Base-by-base conservation (phyloP, 495 filamentous ascomycete genomes). In the Tuber magnatum region DNA sequence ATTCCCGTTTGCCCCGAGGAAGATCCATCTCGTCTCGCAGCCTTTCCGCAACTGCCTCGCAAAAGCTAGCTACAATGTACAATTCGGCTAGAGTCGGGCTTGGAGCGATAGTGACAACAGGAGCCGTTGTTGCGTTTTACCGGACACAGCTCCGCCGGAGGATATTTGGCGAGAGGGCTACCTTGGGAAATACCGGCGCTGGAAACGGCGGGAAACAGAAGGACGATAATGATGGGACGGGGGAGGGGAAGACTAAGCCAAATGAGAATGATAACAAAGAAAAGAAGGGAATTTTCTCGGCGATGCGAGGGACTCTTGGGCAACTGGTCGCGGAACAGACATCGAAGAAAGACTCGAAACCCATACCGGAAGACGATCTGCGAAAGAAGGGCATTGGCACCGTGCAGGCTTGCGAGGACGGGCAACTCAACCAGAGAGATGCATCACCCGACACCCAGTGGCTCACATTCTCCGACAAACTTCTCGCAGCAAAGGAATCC, bases 381-480 rank as follows among this genome's bases (percentile, higher is more conserved):
- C 72, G 61, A 12, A 4, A 46, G 32, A 69, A 71, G 48, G 68
- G 75, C 18, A 51, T 24, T 24, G 71, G 74, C 71, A 14, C 43
- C 24, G 74, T 40, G 10, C 56, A 18, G 16, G 43, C 43, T 8
- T 32, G 56, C 32, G 56, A 71, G 24, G n/a, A 28, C 70, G 46
- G 42, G 22, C 48, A 44, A 22, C 70, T 68, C 35, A 76, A 71
- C 10, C 70, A 75, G 28, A 68, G 74, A n/a, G 39, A 76, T 16
- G 44, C 79, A 48, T 56, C n/a, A 39, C 70, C 71, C 24, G 80
- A 81, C 35, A 39, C 74, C 68, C 80, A 82, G 71, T 82, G 80
- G 80, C 80, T 81, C 61, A 79, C 75, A 56, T 82, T 82, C 69
- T 75, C 80, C 24, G 74, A 76, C 42, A 75, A 77, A 35, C 79